Evolutionary conservation across 306 rosid genomes (phyloP), one percentile per base, ranked within the genome.

Genomic region (Dryas drummondii): DNA sequence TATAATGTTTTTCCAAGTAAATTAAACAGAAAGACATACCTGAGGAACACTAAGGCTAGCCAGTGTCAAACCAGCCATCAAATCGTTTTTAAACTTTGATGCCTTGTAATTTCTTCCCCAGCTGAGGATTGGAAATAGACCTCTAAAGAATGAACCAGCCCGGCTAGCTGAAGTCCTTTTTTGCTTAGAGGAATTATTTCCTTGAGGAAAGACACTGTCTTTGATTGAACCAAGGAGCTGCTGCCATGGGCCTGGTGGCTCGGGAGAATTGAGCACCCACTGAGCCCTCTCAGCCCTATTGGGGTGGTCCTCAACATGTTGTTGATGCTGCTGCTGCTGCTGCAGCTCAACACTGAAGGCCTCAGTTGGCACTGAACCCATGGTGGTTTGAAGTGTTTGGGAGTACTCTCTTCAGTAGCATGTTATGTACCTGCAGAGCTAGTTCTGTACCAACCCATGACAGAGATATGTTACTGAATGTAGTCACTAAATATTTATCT

Each of bases 21-120:
- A 52, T 13, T 63, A 5, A 51, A 44, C 19, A 6, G 44, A 17
- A 5, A 37, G 17, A 53, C 12, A 12, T 73, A 91, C 97, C 91
- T 94, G 98, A 67, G 96, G 97, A 80, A 94, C 90, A 83, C 98
- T 83, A 15, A 91, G 94, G 79, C 96, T 90, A 45, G 97, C 97
- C 12, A 94, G 97, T 46, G 98, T 91, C 55, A 91, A 83, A 71
- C 97, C 98, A 4, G 97, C 91, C 77, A 94, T 79, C 66, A 94
- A 37, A 76, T 91, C 97, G 55, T 69, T 86, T 71, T 85, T 90
- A 62, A 90, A 94, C 76, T 78, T 83, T 10, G 88, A 78, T 15
- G 88, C 87, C 22, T 79, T 85, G 88, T 94, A 94, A 32, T 72
- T 66, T 76, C 76, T 81, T 57, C 88, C 80, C 94, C 90, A 94